Percentiles rank a stretch among this genome's conserved stretches.
These are phyloP conservation scores for Francoa sonchifolia DNA, from an alignment of 441 rosid species.

Conservation along the genomic window DNA sequence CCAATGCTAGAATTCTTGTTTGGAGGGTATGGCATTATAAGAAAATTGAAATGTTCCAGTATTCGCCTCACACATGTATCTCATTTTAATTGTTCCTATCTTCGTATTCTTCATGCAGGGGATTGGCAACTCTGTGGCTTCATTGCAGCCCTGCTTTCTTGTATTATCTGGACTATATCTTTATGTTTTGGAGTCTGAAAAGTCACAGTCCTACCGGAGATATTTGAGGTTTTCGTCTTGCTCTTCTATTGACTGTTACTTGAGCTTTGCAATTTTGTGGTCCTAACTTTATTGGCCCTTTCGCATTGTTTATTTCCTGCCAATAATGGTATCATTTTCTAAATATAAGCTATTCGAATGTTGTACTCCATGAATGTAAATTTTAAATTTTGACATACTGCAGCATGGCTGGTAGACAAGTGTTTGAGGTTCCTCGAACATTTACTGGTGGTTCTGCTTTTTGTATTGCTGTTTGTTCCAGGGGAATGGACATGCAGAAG, in stretches of 20 bases:
- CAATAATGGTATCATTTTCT: no score
- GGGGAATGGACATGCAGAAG: constrained; percentile 77
- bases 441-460: constrained; percentile 83
- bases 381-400: constrained; percentile 19
- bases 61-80: no score
- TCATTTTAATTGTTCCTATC: constrained; percentile 4
- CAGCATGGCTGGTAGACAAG: constrained; percentile 96
- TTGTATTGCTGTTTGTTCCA: constrained; percentile 70
- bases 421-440: constrained; percentile 66
- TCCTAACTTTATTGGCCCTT: constrained; percentile 1
- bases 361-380: no score
- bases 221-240: no score
- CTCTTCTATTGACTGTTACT: no score
- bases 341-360: no score
- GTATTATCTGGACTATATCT: constrained; percentile 79
- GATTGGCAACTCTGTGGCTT: constrained; percentile 85
- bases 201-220: constrained; percentile 70
- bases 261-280: no score
- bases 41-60: no score
- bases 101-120: constrained; percentile 46
- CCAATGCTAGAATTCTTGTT: constrained; percentile 75
- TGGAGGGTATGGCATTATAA: constrained; percentile 90
- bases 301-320: constrained; percentile 1
- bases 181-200: constrained; percentile 75
- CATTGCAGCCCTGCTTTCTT: constrained; percentile 93